Conservation (phyloP, 305 asterid genomes). For the Rubia occidens region DNA sequence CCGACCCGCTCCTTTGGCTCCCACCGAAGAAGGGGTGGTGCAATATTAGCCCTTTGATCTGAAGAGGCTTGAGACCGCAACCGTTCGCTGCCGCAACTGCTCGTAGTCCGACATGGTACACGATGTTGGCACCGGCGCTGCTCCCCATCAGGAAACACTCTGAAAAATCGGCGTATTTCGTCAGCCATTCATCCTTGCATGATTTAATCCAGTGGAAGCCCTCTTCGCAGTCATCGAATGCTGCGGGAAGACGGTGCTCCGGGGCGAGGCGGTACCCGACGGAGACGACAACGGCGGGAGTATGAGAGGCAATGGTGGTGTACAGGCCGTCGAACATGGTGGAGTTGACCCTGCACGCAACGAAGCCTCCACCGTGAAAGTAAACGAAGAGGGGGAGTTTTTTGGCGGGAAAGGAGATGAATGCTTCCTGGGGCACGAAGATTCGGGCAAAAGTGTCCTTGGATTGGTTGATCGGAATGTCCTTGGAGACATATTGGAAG, state of each 20-base stretch:
- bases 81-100: constrained; percentile 1
- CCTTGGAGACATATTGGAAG: background rate
- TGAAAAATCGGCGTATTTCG: constrained; percentile 27
- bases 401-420: background rate
- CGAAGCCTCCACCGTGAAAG: constrained; percentile 38
- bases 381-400: background rate
- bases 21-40: constrained; percentile 47
- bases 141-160: constrained; percentile 36
- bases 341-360: constrained; percentile 18
- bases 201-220: constrained; percentile 27
- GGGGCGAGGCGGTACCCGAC: constrained; percentile 38
- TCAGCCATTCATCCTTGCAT: constrained; percentile 28
- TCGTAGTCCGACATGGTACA: constrained; percentile 33
- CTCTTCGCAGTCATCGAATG: constrained; percentile 35
- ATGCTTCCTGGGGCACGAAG: background rate
- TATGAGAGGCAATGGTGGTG: background rate
- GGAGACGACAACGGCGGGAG: constrained; percentile 27
- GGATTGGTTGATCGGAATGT: constrained; percentile 6
- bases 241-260: constrained; percentile 47
- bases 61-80: constrained; percentile 23
- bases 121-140: constrained; percentile 44
- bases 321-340: constrained; percentile 19
- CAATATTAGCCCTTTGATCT: constrained; percentile 40
- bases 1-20: constrained; percentile 29
- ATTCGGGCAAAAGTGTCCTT: background rate